Conservation (phyloP, 1,139 yeast species). For the Dujonia santamariae region DNA sequence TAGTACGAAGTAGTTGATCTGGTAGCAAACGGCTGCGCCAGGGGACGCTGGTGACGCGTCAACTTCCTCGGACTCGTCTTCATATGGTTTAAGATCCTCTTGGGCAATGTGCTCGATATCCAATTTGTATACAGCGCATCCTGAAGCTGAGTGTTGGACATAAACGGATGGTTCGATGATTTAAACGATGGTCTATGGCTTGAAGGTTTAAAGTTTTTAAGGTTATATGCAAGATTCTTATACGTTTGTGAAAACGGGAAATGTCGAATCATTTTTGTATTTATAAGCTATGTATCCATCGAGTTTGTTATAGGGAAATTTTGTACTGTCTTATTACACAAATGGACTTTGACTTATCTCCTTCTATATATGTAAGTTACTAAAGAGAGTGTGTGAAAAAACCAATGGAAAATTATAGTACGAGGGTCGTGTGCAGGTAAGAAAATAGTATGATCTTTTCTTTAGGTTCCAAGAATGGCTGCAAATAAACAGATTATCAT, state of each 20-base stretch:
- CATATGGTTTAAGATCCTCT: slow-evolving; percentile 5
- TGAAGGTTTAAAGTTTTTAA: slow-evolving; percentile 17
- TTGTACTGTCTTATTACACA: no score
- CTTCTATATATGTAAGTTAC: not conserved
- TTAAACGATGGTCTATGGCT: slow-evolving; percentile 17
- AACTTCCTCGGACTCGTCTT: not conserved
- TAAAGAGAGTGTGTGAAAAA: no score
- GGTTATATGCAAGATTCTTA: slow-evolving; percentile 18
- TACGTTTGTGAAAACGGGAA: slow-evolving; percentile 19
- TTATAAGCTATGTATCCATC: not conserved
- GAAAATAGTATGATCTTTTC: no score
- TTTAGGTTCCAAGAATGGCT: no score
- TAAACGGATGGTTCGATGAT: slow-evolving; percentile 23
- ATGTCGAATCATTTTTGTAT: slow-evolving; percentile 18
- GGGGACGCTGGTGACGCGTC: not conserved
- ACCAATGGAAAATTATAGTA: not conserved
- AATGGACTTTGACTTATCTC: not conserved
- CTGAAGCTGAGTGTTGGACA: slow-evolving; percentile 22
- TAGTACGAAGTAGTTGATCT: slow-evolving; percentile 1
- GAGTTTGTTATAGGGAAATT: no score
- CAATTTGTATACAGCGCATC: slow-evolving; percentile 25
- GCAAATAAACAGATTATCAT: no score
- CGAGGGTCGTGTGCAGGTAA: no score
- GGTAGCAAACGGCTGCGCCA: no score
- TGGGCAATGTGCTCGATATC: slow-evolving; percentile 17